Evolutionary conservation across 1,139 yeast genomes (phyloP).

Genomic region (Diutina rugosa): DNA sequence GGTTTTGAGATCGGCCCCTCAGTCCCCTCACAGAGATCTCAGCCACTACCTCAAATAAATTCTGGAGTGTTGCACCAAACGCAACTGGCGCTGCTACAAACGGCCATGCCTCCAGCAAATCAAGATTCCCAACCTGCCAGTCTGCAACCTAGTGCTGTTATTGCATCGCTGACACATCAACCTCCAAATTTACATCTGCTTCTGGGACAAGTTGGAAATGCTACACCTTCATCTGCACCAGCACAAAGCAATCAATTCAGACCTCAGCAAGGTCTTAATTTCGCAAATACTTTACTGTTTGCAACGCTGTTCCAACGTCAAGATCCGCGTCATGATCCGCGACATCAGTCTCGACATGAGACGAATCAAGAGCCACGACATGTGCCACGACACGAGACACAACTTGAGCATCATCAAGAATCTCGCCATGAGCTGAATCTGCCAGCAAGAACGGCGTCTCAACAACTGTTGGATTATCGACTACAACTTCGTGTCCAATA

Average conservation of each 20-base stretch:
- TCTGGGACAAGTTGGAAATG: not conserved
- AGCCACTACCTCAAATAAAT: not conserved
- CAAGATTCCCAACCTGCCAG: not conserved
- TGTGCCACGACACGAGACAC: not conserved
- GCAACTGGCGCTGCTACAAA: not conserved
- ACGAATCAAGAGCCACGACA: not conserved
- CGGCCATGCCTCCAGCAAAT: not conserved
- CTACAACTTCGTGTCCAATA: slow-evolving; percentile 11
- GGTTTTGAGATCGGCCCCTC: slow-evolving; percentile 4
- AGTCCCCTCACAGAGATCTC: not conserved
- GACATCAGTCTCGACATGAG: not conserved
- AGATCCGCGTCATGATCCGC: not conserved
- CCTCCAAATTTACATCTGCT: not conserved
- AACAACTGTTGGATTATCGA: not conserved
- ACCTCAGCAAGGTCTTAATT: not conserved
- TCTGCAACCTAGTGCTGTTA: not conserved
- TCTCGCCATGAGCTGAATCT: not conserved
- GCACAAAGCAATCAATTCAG: not conserved
- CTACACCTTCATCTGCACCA: not conserved
- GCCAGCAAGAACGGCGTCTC: not conserved
- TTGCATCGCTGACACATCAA: not conserved
- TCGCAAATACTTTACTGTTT: not conserved
- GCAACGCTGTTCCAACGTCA: not conserved
- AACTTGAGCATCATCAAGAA: not conserved
- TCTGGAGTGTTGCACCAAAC: not conserved